Evolutionary conservation across 306 rosid species (phyloP).

Genomic region (Ormosia emarginata): DNA sequence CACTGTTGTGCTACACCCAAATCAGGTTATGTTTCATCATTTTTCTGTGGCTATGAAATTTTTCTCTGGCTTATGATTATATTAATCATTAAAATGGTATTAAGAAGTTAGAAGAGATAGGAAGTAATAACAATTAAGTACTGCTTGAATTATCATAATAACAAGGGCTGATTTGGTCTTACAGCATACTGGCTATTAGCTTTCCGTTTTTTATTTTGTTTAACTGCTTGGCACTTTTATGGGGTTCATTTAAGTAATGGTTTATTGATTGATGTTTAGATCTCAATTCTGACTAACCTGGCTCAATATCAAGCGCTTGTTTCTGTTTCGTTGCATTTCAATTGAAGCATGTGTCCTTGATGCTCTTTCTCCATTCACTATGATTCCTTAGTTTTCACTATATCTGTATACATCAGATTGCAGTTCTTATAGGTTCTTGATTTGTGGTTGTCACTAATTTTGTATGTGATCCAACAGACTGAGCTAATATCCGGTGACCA

Average conservation of each 20-base stretch:
- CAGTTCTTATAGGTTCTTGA: background rate
- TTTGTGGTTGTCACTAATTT: slow-evolving; percentile 19
- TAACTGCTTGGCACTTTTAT: background rate
- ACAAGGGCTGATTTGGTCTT: background rate
- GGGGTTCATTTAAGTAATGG: background rate
- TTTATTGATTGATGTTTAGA: slow-evolving; percentile 3
- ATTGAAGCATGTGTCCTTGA: slow-evolving; percentile 5
- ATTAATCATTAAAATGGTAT: background rate
- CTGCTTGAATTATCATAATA: background rate
- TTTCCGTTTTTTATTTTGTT: background rate
- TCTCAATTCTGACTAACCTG: slow-evolving; percentile 19
- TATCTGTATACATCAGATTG: background rate
- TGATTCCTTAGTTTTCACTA: background rate
- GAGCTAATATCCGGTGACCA: slow-evolving; percentile 99
- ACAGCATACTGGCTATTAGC: background rate
- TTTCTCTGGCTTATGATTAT: background rate
- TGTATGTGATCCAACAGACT: slow-evolving; percentile 54
- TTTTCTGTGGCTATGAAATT: slow-evolving; percentile 10
- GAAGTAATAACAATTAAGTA: background rate
- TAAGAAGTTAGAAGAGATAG: background rate
- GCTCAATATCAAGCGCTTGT: background rate
- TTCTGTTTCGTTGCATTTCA: slow-evolving; percentile 4
- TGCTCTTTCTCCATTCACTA: slow-evolving; percentile 10
- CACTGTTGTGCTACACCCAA: slow-evolving; percentile 96
- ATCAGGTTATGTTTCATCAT: slow-evolving; percentile 62